Conservation (phyloP, 2,329 filamentous ascomycete species). For the Trichophyton mentagrophytes region DNA sequence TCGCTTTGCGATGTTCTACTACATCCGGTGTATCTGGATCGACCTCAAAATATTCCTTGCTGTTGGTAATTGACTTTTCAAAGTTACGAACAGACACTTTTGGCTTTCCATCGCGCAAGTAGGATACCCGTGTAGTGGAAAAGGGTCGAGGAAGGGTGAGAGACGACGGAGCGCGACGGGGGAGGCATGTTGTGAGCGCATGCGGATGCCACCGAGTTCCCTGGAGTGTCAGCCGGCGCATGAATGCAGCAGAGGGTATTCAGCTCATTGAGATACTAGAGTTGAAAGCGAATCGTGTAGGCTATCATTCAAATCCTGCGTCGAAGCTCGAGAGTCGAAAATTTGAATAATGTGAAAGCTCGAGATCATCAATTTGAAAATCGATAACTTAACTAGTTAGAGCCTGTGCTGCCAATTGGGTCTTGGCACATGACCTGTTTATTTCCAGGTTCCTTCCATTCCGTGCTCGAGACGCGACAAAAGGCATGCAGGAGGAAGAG, state of each 20-base stretch:
- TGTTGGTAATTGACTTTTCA: slow-evolving; percentile 29
- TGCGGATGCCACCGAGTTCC: slow-evolving; percentile 33
- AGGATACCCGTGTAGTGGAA: slow-evolving; percentile 21
- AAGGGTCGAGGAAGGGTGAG: slow-evolving; percentile 19
- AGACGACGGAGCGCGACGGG: slow-evolving; percentile 11
- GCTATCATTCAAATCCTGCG: neutral
- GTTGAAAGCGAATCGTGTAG: neutral
- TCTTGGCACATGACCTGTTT: neutral
- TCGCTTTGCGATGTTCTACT: slow-evolving; percentile 24
- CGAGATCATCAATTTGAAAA: neutral
- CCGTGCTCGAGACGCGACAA: neutral
- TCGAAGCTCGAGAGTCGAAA: neutral
- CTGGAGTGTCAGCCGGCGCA: slow-evolving; percentile 34
- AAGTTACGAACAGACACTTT: slow-evolving; percentile 33
- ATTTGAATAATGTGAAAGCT: neutral
- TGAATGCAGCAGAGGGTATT: slow-evolving; percentile 21
- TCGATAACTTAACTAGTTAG: neutral
- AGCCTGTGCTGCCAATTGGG: neutral
- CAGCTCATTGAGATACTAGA: slow-evolving; percentile 22
- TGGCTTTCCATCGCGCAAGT: slow-evolving; percentile 21
- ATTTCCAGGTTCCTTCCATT: neutral
- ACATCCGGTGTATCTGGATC: slow-evolving; percentile 26
- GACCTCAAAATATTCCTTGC: slow-evolving; percentile 26
- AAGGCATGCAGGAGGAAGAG: neutral
- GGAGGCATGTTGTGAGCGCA: slow-evolving; percentile 25